Evolutionary conservation across 1,284 basidiomycete species (phyloP).

Genomic region (Leccinum pallidistipes): DNA sequence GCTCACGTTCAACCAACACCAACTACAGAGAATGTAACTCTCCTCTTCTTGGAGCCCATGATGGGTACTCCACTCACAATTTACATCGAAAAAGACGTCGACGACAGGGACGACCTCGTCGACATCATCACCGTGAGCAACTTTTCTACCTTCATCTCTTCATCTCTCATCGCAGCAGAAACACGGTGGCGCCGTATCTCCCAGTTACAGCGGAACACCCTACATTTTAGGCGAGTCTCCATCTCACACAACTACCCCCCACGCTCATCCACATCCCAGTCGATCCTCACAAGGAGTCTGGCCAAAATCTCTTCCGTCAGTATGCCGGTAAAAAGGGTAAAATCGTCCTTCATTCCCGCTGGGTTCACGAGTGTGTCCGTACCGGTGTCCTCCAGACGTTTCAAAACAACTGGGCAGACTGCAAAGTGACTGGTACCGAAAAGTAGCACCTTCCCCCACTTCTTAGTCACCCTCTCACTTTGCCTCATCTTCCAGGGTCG

Average conservation of each 20-base stretch:
- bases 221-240: constrained; percentile 70
- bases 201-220: constrained; percentile 70
- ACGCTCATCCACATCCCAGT: constrained; percentile 20
- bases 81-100: constrained; percentile 78
- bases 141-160: background rate
- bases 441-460: constrained; percentile 42
- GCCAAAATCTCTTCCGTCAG: constrained; percentile 74
- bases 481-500: constrained; percentile 23
- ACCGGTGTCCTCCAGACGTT: constrained; percentile 67
- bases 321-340: constrained; percentile 77
- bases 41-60: constrained; percentile 76
- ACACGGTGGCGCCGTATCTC: constrained; percentile 70
- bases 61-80: constrained; percentile 70
- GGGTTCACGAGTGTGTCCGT: constrained; percentile 74
- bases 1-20: constrained; percentile 33
- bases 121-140: constrained; percentile 60
- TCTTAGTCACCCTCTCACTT: constrained; percentile 9
- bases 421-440: constrained; percentile 75
- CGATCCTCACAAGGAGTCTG: constrained; percentile 73
- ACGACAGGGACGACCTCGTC: constrained; percentile 60
- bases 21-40: constrained; percentile 31
- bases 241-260: constrained; percentile 8
- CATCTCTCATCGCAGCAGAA: constrained; percentile 42
- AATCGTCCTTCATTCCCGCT: constrained; percentile 65
- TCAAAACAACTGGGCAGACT: constrained; percentile 71